Conservation (phyloP, 1,284 basidiomycete species). For the Coriolopsis trogii region DNA sequence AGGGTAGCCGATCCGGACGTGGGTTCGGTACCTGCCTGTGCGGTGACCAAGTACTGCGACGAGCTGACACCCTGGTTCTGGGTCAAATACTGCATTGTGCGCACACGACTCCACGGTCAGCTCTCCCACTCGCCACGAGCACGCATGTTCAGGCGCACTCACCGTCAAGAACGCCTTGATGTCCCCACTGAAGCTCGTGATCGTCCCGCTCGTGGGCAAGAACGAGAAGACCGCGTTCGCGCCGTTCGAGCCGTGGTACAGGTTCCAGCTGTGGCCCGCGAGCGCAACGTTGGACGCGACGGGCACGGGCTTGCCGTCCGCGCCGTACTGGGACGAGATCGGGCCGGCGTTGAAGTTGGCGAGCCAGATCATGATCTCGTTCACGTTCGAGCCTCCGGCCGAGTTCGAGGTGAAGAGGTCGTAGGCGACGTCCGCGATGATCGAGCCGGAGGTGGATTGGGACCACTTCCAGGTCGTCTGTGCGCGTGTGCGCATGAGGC, state of each 20-base stretch:
- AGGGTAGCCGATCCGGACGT: constrained; percentile 57
- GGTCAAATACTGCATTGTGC: constrained; percentile 50
- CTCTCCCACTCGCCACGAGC: too few relatives aligned
- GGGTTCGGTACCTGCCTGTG: constrained; percentile 60
- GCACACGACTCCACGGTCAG: neutral
- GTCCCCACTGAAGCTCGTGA: constrained; percentile 58
- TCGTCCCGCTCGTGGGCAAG: constrained; percentile 48
- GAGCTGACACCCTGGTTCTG: constrained; percentile 45
- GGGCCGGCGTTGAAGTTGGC: constrained; percentile 60
- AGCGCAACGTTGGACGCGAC: constrained; percentile 47
- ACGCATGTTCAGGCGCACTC: too few relatives aligned
- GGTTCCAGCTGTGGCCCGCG: constrained; percentile 57
- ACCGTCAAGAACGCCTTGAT: constrained; percentile 58
- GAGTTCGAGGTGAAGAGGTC: constrained; percentile 63
- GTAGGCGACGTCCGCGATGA: constrained; percentile 60
- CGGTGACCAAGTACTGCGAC: constrained; percentile 54
- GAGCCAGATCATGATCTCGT: constrained; percentile 74
- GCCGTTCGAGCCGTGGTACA: constrained; percentile 62
- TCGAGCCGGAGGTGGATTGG: constrained; percentile 32
- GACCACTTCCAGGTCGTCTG: constrained; percentile 50
- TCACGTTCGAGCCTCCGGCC: constrained; percentile 50
- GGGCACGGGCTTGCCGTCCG: constrained; percentile 50
- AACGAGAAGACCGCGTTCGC: constrained; percentile 67
- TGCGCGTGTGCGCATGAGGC: too few relatives aligned
- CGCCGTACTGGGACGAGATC: constrained; percentile 52